Base-by-base conservation (phyloP, 257 asterid genomes). In the Linaria vulgaris region DNA sequence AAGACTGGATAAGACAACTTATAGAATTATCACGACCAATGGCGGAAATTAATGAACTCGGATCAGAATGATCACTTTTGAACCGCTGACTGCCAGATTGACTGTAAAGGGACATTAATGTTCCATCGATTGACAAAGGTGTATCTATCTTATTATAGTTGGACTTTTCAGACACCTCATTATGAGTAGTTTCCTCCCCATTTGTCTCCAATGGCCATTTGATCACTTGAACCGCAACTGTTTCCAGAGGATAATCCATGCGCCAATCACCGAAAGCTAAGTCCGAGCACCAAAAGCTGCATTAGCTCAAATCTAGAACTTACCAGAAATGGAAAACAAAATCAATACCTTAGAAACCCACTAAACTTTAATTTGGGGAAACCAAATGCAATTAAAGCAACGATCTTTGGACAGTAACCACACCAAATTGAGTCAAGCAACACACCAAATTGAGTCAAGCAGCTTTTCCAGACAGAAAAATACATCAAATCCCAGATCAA, bases 1-100 rank as follows among this genome's bases (percentile, higher is more conserved):
- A 92, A 83, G 87, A 85, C 56, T 31, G 74, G 48, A 89, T 59
- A 46, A 84, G 85, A 53, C 82, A 76, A 31, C 66, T 75, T 48
- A 84, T 79, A 47, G 91, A 82, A 74, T 66, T 79, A 82, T 84
- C 91, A 0, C 74, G 73, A 1, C 84, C 86, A 13, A 84, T 84
- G 65, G 77, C 74, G 0, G 68, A 25, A 15, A 92, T 79, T 6
- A 92, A 72, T 22, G 84, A 75, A 24, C 77, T 71, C 12, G 79
- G 67, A 58, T 85, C 79, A 1, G 81, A 78, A 53, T 73, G 34
- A 13, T 82, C 84, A 11, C 74, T 78, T 12, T 72, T 75, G 23
- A 66, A 74, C 0, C 55, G 48, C 27, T 50, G 67, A 34, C 21
- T 48, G 19, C 64, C 71, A 13, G 85, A 68, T 47, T 55, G 74